Evolutionary conservation across 169 alveolate species (phyloP).

Genomic region (Eimeria necatrix): DNA sequence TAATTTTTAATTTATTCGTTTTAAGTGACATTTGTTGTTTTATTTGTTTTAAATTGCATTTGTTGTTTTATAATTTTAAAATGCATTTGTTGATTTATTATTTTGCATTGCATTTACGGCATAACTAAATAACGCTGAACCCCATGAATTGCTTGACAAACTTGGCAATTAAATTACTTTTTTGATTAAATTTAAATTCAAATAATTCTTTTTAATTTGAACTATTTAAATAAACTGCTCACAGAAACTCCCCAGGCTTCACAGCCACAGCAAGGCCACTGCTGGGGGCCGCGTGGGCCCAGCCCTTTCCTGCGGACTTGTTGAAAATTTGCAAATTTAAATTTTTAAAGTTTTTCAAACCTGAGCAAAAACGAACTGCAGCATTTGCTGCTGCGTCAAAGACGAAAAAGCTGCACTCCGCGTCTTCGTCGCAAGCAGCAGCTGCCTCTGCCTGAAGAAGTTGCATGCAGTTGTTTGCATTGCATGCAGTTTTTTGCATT

Average conservation of each 20-base stretch:
- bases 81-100: too few species aligned
- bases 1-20: too few species aligned
- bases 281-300: constrained; percentile 31
- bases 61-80: background rate
- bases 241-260: constrained; percentile 60
- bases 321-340: too few species aligned
- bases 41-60: background rate
- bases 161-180: too few species aligned
- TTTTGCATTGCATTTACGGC: too few species aligned
- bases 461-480: too few species aligned
- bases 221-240: background rate
- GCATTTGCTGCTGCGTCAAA: constrained; percentile 28
- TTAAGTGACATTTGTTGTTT: background rate
- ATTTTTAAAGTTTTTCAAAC: background rate
- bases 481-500: too few species aligned
- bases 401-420: constrained; percentile 9
- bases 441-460: background rate
- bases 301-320: background rate
- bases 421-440: constrained; percentile 24
- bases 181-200: too few species aligned
- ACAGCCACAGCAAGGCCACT: constrained; percentile 10
- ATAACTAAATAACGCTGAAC: too few species aligned
- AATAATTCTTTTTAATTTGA: too few species aligned
- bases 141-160: too few species aligned
- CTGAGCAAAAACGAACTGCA: constrained; percentile 44